phyloP scores from a whole-genome alignment of 2,329 filamentous ascomycete genomes.

The Pyrenophora tritici-repentis region DNA sequence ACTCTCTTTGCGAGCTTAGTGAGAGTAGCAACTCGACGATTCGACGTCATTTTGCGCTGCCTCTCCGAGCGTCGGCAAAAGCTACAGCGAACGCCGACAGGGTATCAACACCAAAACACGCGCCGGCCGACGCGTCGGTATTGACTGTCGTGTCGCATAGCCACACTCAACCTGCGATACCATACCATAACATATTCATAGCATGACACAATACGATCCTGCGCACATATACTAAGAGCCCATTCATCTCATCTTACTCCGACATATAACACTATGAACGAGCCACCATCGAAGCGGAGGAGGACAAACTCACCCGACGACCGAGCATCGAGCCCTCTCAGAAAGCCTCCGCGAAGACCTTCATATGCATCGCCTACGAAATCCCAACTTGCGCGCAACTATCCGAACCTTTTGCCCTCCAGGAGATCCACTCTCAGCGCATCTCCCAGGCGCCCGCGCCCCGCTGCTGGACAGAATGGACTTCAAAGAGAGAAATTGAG shows the following conservation, averaged over 20 bases:
- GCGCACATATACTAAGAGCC: background rate
- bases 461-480: background rate
- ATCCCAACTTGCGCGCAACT: slow-evolving; percentile 47
- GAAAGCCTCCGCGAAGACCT: slow-evolving; percentile 40
- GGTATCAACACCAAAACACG: slow-evolving; percentile 34
- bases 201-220: background rate
- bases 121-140: slow-evolving; percentile 38
- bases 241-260: background rate
- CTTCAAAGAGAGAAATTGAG: slow-evolving; percentile 11
- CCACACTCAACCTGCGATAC: slow-evolving; percentile 4
- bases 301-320: slow-evolving; percentile 39
- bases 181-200: slow-evolving; percentile 1
- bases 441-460: slow-evolving; percentile 7
- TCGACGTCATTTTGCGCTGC: slow-evolving; percentile 43
- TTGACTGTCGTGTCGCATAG: slow-evolving; percentile 12
- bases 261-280: slow-evolving; percentile 30
- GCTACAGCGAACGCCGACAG: slow-evolving; percentile 26
- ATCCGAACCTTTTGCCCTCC: slow-evolving; percentile 39
- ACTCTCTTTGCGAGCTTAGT: slow-evolving; percentile 13
- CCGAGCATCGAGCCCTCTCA: slow-evolving; percentile 31
- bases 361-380: slow-evolving; percentile 50
- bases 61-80: slow-evolving; percentile 35
- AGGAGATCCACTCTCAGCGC: slow-evolving; percentile 15
- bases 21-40: slow-evolving; percentile 14
- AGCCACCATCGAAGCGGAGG: slow-evolving; percentile 43